Evolutionary conservation across 2,329 filamentous ascomycete genomes (phyloP).

Genomic region (Aspergillus tanneri): DNA sequence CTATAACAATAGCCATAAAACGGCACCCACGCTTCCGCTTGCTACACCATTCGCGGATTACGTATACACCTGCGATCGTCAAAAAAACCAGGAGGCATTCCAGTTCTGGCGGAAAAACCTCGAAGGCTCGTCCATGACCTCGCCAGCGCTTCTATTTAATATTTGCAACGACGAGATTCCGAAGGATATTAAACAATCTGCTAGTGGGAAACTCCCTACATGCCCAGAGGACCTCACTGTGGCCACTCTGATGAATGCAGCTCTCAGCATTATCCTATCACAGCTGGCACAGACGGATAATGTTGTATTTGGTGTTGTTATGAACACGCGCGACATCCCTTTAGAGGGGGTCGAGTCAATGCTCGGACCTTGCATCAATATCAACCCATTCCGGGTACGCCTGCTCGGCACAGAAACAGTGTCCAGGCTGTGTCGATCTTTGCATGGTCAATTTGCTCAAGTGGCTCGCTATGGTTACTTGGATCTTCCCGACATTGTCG

Average conservation of each 20-base stretch:
- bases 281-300: not conserved
- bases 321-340: not conserved
- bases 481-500: not conserved
- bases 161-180: not conserved
- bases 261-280: not conserved
- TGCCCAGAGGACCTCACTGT: not conserved
- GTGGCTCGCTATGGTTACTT: not conserved
- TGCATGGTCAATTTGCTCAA: not conserved
- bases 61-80: not conserved
- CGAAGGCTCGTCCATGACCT: not conserved
- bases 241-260: not conserved
- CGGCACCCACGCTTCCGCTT: not conserved
- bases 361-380: not conserved
- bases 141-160: not conserved
- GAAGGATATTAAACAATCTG: not conserved
- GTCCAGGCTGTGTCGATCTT: not conserved
- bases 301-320: not conserved
- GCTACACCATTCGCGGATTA: not conserved
- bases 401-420: not conserved
- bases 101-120: not conserved
- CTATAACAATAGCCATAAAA: not conserved
- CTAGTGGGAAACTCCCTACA: not conserved
- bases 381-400: not conserved
- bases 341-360: not conserved
- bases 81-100: not conserved